A percentile compares a stretch with the other conserved stretches of the same genome.
phyloP scores from a whole-genome alignment of 495 filamentous ascomycete species.

The Podospora tetraspora region DNA sequence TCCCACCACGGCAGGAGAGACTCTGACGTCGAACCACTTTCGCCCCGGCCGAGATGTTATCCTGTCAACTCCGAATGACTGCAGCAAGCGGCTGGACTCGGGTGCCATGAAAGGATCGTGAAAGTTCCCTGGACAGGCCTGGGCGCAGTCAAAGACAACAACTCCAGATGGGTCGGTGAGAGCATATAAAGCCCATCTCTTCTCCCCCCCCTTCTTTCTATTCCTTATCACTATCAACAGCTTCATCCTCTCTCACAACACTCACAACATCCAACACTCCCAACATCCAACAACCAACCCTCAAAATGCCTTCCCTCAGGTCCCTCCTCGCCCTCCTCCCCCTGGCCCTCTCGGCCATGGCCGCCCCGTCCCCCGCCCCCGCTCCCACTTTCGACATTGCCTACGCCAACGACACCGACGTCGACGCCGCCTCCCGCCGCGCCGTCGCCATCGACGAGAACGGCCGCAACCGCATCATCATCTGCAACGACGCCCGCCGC shows the following conservation, averaged over 20 bases:
- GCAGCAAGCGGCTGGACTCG: background rate
- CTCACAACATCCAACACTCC: background rate
- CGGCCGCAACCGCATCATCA: constrained; percentile 5
- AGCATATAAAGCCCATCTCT: background rate
- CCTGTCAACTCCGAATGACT: background rate
- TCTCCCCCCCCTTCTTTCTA: background rate
- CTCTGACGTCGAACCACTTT: background rate
- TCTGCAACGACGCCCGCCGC: constrained; percentile 6
- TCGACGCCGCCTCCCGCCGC: background rate
- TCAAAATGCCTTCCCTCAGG: constrained; percentile 8
- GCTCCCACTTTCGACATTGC: background rate
- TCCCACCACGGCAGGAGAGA: background rate
- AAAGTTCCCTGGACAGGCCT: background rate
- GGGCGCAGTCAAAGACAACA: background rate
- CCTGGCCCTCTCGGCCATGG: background rate
- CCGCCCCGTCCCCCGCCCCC: background rate
- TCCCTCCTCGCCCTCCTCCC: background rate
- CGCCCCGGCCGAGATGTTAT: background rate
- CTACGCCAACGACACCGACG: background rate
- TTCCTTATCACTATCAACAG: background rate
- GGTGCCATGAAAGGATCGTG: background rate
- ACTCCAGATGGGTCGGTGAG: too few species aligned
- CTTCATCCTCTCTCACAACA: background rate
- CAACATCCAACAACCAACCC: background rate
- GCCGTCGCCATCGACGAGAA: constrained; percentile 1